These are phyloP conservation scores for Calocybe cyanea DNA, from an alignment of 768 basidiomycete genomes.

Conservation along the genomic window DNA sequence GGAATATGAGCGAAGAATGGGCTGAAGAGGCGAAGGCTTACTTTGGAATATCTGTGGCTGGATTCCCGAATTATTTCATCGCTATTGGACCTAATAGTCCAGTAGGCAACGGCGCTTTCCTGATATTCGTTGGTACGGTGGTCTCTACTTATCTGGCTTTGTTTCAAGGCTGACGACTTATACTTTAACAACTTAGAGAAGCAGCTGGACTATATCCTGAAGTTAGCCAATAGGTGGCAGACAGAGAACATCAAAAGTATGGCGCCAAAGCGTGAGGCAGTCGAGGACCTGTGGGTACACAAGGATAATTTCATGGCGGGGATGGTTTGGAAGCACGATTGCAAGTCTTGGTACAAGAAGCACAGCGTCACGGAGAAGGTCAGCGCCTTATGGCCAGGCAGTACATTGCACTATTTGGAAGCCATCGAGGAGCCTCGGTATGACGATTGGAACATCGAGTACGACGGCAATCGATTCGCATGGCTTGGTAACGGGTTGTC, in stretches of 20 bases:
- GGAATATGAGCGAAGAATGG: conserved; percentile 28
- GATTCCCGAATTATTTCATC: conserved; percentile 32
- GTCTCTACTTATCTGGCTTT: too few species aligned
- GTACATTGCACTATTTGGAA: conserved; percentile 33
- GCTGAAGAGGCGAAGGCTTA: conserved; percentile 26
- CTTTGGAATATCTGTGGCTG: conserved; percentile 27
- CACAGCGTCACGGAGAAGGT: conserved; percentile 23
- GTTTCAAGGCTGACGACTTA: conserved; percentile 23
- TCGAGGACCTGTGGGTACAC: conserved; percentile 28
- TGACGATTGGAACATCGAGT: conserved; percentile 32
- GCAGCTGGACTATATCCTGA: conserved; percentile 30
- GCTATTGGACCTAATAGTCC: conserved; percentile 31
- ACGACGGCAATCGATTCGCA: conserved; percentile 30
- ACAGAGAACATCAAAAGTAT: conserved; percentile 34
- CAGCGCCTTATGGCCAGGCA: conserved; percentile 32
- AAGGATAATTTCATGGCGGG: conserved; percentile 30
- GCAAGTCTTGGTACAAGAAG: conserved; percentile 33
- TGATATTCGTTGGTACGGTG: conserved; percentile 17
- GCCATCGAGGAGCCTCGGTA: conserved; percentile 28
- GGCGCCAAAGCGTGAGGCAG: conserved; percentile 29
- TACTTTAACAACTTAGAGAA: conserved; percentile 20
- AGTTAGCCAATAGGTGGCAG: conserved; percentile 29
- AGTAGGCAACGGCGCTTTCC: conserved; percentile 29
- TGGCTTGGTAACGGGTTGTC: conserved; percentile 33
- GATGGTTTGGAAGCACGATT: conserved; percentile 28